Percentiles rank a stretch among this genome's conserved stretches.
These are phyloP conservation scores for Ampelocalamus luodianensis DNA, from an alignment of 176 grass and related monocot species.

Conservation along the genomic window DNA sequence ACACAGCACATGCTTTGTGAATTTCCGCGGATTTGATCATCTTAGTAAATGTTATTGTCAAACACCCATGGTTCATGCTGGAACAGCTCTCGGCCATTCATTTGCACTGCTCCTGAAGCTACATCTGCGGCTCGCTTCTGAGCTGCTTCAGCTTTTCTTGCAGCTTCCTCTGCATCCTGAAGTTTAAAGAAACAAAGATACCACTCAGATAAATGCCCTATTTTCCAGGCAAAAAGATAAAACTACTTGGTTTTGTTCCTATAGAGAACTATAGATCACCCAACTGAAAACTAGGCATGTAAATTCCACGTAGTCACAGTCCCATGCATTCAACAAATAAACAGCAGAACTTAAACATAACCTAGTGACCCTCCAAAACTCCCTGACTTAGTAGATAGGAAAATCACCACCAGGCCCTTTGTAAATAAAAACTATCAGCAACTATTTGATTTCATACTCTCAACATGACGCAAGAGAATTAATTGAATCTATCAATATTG, in stretches of 20 bases:
- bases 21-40: neutral
- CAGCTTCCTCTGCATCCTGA: conserved; percentile 61
- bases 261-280: neutral
- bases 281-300: neutral
- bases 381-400: neutral
- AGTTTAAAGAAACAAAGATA: conserved; percentile 20
- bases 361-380: no score
- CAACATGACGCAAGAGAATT: neutral
- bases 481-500: neutral
- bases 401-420: neutral
- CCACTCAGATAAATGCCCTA: neutral
- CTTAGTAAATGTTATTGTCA: conserved; percentile 73
- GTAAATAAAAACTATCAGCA: neutral
- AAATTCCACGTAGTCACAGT: neutral
- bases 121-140: conserved; percentile 64
- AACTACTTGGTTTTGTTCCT: neutral
- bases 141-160: conserved; percentile 63
- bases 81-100: conserved; percentile 91
- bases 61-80: conserved; percentile 80
- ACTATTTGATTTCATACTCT: neutral
- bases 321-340: no score
- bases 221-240: neutral
- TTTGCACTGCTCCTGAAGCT: conserved; percentile 59
- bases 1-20: no score
- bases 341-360: no score